Base-by-base conservation (phyloP, 2,329 filamentous ascomycete genomes). In the Aspergillus flavus region DNA sequence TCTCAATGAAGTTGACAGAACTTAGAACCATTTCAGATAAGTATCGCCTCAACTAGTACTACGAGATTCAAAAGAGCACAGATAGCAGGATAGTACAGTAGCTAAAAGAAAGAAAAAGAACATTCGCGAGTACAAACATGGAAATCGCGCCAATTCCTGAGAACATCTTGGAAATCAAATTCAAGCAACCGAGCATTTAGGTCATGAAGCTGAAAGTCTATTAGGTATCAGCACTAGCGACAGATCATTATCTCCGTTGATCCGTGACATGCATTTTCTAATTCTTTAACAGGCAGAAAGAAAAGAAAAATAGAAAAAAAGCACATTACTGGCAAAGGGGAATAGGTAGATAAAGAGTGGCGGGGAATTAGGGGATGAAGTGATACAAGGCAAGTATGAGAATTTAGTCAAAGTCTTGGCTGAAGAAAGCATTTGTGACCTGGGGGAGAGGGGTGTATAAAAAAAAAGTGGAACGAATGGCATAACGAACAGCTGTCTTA, bases 221-320 rank as follows among this genome's bases (percentile, higher is more conserved):
- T 74, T 67, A 69, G 68, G 71, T 72, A 74, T 73, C 67, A 64
- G 61, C 68, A 69, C 61, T 67, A 70, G 68, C 62, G 66, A 74
- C 67, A 67, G 72, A 68, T 68, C 65, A 66, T 70, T 67, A 66
- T 68, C 67, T 63, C 64, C 63, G 64, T 61, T 61, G 64, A 72
- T 69, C 70, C 68, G 69, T 68, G 66, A 64, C 66, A 67, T 64
- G 66, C 64, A 62, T 69, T 70, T 69, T 74, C 71, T 74, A 73
- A 62, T 66, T 68, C 61, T 67, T 69, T 53, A 53, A 55, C 34
- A 58, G 46, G 59, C 52, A 58, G 61, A 11, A 50, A 50, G 41
- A 14, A 60, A 58, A 32, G 23, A 34, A 59, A 63, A 55, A 58
- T 30, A 56, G 23, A 28, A 52, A 53, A 23, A 58, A 34, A 54